Conservation (phyloP, 2,329 filamentous ascomycete species). For the Apiospora saccharicola region DNA sequence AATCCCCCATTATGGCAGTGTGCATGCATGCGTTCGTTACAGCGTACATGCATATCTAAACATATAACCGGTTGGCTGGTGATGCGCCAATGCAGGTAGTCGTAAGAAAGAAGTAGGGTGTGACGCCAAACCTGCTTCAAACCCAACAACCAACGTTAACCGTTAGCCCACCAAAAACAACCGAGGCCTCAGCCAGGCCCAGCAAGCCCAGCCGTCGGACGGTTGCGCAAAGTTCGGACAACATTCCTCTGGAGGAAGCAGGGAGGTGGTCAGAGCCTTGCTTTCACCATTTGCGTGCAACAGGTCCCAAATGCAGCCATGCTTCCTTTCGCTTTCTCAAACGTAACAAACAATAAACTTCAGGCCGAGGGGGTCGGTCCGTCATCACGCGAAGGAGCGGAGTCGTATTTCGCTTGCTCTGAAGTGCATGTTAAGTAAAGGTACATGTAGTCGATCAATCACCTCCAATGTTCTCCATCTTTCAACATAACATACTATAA, state of each 20-base stretch:
- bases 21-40: not conserved
- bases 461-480: too few species aligned
- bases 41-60: not conserved
- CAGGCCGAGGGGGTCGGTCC: not conserved
- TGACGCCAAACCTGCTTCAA: not conserved
- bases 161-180: not conserved
- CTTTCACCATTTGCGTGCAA: not conserved
- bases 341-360: constrained; percentile 4
- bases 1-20: not conserved
- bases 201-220: not conserved
- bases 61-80: not conserved
- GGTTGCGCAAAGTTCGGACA: constrained; percentile 13
- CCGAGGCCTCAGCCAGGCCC: not conserved
- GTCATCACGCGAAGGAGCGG: constrained; percentile 8
- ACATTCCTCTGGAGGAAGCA: not conserved
- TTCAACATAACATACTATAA: too few species aligned
- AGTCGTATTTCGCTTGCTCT: not conserved
- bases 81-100: not conserved
- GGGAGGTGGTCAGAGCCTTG: not conserved
- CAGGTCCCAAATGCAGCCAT: not conserved
- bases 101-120: not conserved
- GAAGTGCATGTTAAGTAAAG: too few species aligned
- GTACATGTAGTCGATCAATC: too few species aligned
- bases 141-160: not conserved
- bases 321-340: not conserved